Base-by-base conservation (phyloP, 164 flowering plant genomes). In the Echeveria elegans region DNA sequence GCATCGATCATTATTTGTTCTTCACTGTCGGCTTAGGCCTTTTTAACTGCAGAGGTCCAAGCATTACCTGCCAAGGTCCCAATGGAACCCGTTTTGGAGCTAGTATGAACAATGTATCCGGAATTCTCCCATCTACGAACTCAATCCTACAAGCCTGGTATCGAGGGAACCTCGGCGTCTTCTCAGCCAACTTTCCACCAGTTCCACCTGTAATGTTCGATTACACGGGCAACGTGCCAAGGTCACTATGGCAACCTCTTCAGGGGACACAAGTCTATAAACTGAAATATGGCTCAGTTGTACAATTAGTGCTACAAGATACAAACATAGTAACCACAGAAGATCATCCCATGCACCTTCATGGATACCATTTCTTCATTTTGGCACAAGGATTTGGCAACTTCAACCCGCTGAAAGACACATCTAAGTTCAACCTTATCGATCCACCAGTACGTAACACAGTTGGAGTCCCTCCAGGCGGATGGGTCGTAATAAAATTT, bases 321-420 rank as follows among this genome's bases (percentile, higher is more conserved):
- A 88, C 95, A 1, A 82, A 75, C 23, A 88, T 92, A 11, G 75
- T 85, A 47, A 69, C 86, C 0, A 77, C 82, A 0, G 98, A 92
- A 71, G 84, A 88, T 62, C 98, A 92, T 66, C 98, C 98, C 0
- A 85, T 89, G 77, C 98, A 92, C 74, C 81, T 92, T 23, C 98
- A 92, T 72, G 98, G 98, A 1, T 82, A 86, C 71, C 77, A 83
- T 47, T 88, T 92, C 82, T 88, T 71, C 37, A 78, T 89, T 0
- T 65, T 92, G 24, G 98, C 84, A 1, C 70, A 70, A 52, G 98
- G 96, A 2, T 81, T 81, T 66, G 96, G 98, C 0, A 92, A 89
- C 69, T 92, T 86, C 67, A 70, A 92, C 67, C 77, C 92, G 0
- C 26, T 11, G 15, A 82, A 63, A 19, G 98, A 89, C 67, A 63